Evolutionary conservation across 1,284 basidiomycete genomes (phyloP).

Genomic region (Boletus sp.): DNA sequence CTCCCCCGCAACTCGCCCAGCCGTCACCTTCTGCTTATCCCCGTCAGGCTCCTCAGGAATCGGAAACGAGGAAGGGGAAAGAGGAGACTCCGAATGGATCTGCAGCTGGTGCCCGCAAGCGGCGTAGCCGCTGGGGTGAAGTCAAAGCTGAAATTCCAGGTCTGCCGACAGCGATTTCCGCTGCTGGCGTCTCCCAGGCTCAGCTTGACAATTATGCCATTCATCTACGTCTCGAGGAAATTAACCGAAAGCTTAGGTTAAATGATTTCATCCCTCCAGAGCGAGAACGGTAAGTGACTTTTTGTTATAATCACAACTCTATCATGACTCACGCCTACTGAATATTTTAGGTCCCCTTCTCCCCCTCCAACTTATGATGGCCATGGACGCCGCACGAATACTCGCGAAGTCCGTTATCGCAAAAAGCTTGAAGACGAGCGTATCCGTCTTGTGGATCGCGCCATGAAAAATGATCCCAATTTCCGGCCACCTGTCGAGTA

Average conservation of each 20-base stretch:
- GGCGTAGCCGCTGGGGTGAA: slow-evolving; percentile 94
- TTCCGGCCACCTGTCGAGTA: slow-evolving; percentile 96
- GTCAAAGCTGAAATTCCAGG: slow-evolving; percentile 84
- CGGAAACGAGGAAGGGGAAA: slow-evolving; percentile 52
- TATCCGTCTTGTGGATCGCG: slow-evolving; percentile 87
- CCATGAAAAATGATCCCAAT: slow-evolving; percentile 96
- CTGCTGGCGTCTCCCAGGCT: slow-evolving; percentile 84
- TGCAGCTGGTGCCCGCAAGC: slow-evolving; percentile 81
- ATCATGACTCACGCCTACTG: slow-evolving; percentile 17
- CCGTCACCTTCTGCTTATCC: slow-evolving; percentile 81
- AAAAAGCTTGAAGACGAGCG: slow-evolving; percentile 98
- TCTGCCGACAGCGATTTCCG: slow-evolving; percentile 87
- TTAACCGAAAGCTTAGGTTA: slow-evolving; percentile 88
- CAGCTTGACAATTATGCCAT: slow-evolving; percentile 96
- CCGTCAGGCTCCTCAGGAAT: slow-evolving; percentile 54
- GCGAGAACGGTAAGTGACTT: slow-evolving; percentile 66
- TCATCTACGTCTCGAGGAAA: slow-evolving; percentile 93
- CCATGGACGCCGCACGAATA: slow-evolving; percentile 96
- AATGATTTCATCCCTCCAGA: slow-evolving; percentile 97
- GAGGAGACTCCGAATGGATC: slow-evolving; percentile 59
- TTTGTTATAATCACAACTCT: background rate
- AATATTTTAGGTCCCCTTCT: slow-evolving; percentile 74
- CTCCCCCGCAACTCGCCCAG: slow-evolving; percentile 78
- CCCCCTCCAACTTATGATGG: slow-evolving; percentile 97
- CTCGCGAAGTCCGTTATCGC: slow-evolving; percentile 94